A percentile compares a stretch with the other conserved stretches of the same genome.
Evolutionary conservation across 352 stramenopile species (phyloP).

Genomic region (Phytophthora meadii): DNA sequence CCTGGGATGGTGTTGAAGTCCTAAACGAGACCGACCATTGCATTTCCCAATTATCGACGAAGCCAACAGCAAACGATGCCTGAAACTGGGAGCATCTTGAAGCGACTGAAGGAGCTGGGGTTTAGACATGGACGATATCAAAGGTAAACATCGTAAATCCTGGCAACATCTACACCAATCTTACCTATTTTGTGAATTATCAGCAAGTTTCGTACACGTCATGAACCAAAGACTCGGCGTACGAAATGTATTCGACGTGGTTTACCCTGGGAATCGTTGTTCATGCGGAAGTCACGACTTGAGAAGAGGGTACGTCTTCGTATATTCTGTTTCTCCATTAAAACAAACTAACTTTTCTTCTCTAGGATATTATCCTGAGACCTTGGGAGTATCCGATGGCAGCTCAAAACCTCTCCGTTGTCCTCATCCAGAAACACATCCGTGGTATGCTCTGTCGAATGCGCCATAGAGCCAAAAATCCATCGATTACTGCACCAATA

Average conservation of each 20-base stretch:
- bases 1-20: constrained; percentile 10
- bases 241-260: constrained; percentile 37
- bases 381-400: constrained; percentile 87
- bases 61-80: neutral
- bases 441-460: constrained; percentile 68
- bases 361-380: constrained; percentile 65
- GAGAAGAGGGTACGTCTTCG: constrained; percentile 63
- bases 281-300: constrained; percentile 75
- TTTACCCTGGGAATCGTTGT: constrained; percentile 73
- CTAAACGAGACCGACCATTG: constrained; percentile 2
- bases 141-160: constrained; percentile 34
- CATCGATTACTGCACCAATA: constrained; percentile 10
- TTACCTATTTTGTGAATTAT: neutral
- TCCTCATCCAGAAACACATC: constrained; percentile 80
- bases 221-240: constrained; percentile 58
- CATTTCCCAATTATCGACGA: constrained; percentile 7
- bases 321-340: neutral
- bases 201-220: constrained; percentile 61
- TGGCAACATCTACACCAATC: neutral
- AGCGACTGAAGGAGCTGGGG: constrained; percentile 47
- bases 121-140: constrained; percentile 55
- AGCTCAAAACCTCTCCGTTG: constrained; percentile 76
- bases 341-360: no score
- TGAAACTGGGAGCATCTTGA: constrained; percentile 33
- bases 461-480: constrained; percentile 7